Conservation (phyloP, 116 monocot species). For the Thalassia testudinum region DNA sequence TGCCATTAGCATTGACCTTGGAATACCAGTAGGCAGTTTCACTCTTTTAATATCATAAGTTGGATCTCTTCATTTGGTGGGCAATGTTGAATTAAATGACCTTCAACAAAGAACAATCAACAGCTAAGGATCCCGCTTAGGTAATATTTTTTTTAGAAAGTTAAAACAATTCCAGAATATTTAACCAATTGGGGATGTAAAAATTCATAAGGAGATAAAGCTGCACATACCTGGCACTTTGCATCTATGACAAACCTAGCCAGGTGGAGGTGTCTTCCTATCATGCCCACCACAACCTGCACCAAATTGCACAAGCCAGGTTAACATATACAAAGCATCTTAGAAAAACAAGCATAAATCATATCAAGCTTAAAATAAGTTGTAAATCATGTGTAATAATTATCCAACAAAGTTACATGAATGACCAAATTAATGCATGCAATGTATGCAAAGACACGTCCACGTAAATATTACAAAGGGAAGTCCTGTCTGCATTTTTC, state of each 20-base stretch:
- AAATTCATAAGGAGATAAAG: neutral
- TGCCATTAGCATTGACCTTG: conserved; percentile 88
- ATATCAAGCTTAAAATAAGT: too few species aligned
- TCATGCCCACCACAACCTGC: conserved; percentile 29
- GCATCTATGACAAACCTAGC: conserved; percentile 95
- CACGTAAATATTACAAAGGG: too few species aligned
- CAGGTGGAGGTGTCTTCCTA: conserved; percentile 72
- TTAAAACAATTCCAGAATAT: neutral
- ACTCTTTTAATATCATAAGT: conserved; percentile 44
- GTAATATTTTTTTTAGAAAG: neutral
- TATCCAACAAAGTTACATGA: too few species aligned
- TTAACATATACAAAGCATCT: too few species aligned
- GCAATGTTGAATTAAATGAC: conserved; percentile 98
- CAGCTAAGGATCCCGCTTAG: neutral
- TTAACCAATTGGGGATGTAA: too few species aligned
- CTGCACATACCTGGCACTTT: conserved; percentile 72
- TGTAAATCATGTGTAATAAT: too few species aligned
- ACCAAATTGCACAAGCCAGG: too few species aligned
- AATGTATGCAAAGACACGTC: too few species aligned
- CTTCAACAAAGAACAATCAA: too few species aligned
- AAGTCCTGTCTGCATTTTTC: too few species aligned
- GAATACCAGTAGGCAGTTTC: conserved; percentile 92
- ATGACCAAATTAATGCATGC: too few species aligned
- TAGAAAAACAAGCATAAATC: too few species aligned
- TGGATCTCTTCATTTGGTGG: conserved; percentile 95